phyloP scores from a whole-genome alignment of 2,329 filamentous ascomycete species.

The Venturia effusa region DNA sequence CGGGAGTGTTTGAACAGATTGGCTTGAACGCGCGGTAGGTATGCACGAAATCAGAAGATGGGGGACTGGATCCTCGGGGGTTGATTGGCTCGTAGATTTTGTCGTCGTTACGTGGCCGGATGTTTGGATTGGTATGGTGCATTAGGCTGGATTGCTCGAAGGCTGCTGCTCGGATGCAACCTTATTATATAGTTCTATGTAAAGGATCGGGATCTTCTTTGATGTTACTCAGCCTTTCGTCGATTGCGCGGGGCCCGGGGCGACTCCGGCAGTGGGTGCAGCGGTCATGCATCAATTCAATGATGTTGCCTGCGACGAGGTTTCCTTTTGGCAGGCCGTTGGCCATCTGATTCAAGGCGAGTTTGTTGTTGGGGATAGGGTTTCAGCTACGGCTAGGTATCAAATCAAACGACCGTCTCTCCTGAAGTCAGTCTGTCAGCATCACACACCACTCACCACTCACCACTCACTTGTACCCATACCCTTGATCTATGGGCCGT shows the following conservation, averaged over 20 bases:
- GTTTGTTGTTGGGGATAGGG: neutral
- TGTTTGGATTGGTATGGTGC: neutral
- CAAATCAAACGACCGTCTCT: neutral
- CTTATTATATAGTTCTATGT: no score
- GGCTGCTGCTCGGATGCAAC: neutral
- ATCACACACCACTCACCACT: neutral
- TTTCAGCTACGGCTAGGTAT: neutral
- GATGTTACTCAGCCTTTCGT: neutral
- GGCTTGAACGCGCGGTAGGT: no score
- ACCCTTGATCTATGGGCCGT: neutral
- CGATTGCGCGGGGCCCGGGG: neutral
- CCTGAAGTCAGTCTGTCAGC: neutral
- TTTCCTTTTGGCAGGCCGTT: no score
- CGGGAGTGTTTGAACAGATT: no score
- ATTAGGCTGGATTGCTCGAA: neutral
- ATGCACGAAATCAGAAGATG: neutral
- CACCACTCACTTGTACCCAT: no score
- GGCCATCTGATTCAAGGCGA: neutral
- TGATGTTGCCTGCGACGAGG: neutral
- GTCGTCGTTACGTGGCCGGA: neutral
- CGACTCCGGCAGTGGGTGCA: neutral
- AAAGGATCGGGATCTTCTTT: neutral
- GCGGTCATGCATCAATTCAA: neutral
- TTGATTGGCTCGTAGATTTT: neutral
- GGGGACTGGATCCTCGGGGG: neutral